A percentile compares a stretch with the other conserved stretches of the same genome.
phyloP scores from a whole-genome alignment of 2,329 filamentous ascomycete genomes.

The Aspergillus sp. region DNA sequence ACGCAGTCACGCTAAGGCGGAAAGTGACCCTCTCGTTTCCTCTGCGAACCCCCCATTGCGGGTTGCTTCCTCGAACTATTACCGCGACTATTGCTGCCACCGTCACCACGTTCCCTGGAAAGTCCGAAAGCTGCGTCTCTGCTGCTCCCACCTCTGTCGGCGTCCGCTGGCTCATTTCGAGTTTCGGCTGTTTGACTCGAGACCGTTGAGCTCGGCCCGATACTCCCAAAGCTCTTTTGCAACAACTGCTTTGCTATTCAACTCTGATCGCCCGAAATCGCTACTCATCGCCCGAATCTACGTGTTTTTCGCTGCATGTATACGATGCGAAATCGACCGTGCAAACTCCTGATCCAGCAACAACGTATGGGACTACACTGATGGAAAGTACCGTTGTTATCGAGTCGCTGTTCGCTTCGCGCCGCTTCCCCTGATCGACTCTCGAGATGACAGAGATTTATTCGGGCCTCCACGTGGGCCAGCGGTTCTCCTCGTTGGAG shows the following conservation, averaged over 20 bases:
- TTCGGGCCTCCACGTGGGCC: slow-evolving; percentile 45
- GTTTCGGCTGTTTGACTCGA: background rate
- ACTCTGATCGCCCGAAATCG: background rate
- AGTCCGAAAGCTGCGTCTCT: background rate
- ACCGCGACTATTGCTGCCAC: slow-evolving; percentile 12
- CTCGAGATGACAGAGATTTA: slow-evolving; percentile 43
- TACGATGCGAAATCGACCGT: slow-evolving; percentile 21
- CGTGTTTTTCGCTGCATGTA: background rate
- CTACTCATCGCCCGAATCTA: background rate
- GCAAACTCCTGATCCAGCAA: slow-evolving; percentile 5
- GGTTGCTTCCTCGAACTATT: slow-evolving; percentile 11
- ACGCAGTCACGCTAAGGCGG: slow-evolving; percentile 12
- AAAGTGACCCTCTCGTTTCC: slow-evolving; percentile 8
- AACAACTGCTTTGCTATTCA: slow-evolving; percentile 8
- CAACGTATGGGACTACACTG: slow-evolving; percentile 21
- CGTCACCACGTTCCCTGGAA: background rate
- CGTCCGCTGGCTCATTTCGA: background rate
- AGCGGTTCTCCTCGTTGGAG: slow-evolving; percentile 44
- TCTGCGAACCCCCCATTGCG: slow-evolving; percentile 8
- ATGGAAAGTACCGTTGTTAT: slow-evolving; percentile 31
- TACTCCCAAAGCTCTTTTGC: slow-evolving; percentile 7
- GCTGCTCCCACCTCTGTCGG: background rate
- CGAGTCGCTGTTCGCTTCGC: slow-evolving; percentile 22
- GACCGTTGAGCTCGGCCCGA: slow-evolving; percentile 3
- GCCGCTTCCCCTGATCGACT: slow-evolving; percentile 15